These are phyloP conservation scores for Phlyctochytrium arcticum DNA, from an alignment of 192 early-diverging fungal genomes.

Conservation along the genomic window DNA sequence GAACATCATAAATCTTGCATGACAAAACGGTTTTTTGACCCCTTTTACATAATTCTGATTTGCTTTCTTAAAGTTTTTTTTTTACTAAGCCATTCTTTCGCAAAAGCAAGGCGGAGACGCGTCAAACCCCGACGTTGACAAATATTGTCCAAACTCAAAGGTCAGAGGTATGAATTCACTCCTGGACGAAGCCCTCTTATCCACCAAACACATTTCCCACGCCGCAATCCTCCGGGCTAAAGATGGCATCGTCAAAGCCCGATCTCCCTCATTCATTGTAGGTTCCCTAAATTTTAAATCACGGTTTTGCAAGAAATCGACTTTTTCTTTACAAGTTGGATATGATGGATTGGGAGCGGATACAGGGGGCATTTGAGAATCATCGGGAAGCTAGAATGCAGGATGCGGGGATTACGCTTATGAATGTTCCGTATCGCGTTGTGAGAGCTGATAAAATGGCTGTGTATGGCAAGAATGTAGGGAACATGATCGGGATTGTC, in stretches of 20 bases:
- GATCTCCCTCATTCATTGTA: constrained; percentile 43
- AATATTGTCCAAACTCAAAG: too few relatives aligned
- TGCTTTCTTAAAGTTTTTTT: too few relatives aligned
- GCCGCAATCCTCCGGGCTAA: constrained; percentile 49
- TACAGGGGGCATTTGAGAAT: constrained; percentile 42
- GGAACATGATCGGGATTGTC: neutral
- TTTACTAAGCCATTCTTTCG: too few relatives aligned
- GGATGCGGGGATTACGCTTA: constrained; percentile 40
- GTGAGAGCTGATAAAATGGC: constrained; percentile 43
- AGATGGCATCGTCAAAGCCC: constrained; percentile 51
- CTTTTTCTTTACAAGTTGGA: too few relatives aligned
- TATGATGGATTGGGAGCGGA: constrained; percentile 28
- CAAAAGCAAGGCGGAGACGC: too few relatives aligned
- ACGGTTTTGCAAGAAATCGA: constrained; percentile 4
- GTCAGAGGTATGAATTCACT: constrained; percentile 41
- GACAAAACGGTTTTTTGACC: too few relatives aligned
- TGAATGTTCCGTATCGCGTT: constrained; percentile 39
- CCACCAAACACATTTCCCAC: constrained; percentile 42
- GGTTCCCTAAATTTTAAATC: neutral
- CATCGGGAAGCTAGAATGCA: constrained; percentile 41
- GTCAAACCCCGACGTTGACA: too few relatives aligned
- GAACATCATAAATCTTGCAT: too few relatives aligned
- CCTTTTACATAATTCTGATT: too few relatives aligned
- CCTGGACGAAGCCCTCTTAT: constrained; percentile 47
- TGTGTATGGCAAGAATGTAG: constrained; percentile 54